phyloP scores from a whole-genome alignment of 2,329 filamentous ascomycete species.

The Ophiosphaerella korrae region DNA sequence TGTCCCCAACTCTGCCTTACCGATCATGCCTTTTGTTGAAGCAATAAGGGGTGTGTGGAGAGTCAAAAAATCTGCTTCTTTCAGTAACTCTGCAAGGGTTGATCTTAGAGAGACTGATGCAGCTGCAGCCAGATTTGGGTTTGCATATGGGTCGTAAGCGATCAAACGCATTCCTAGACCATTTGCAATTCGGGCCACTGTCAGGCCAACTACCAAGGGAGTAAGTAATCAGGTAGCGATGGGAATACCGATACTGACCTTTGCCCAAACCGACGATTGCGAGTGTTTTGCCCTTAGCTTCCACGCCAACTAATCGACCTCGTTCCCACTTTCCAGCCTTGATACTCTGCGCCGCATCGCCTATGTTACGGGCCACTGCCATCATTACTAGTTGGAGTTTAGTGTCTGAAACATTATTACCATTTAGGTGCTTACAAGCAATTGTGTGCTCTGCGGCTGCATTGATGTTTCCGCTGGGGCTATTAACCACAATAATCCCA shows the following conservation, averaged over 20 bases:
- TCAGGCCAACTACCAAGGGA: constrained; percentile 65
- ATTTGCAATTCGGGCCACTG: constrained; percentile 78
- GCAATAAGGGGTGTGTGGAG: constrained; percentile 82
- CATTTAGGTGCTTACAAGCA: constrained; percentile 45
- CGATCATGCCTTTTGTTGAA: constrained; percentile 75
- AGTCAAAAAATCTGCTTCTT: constrained; percentile 74
- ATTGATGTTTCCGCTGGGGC: constrained; percentile 77
- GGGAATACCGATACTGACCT: constrained; percentile 48
- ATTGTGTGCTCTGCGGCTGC: constrained; percentile 81
- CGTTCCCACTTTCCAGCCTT: constrained; percentile 78
- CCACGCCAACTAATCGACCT: constrained; percentile 73
- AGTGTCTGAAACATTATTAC: constrained; percentile 14
- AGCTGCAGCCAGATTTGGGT: constrained; percentile 69
- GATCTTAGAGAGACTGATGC: constrained; percentile 69
- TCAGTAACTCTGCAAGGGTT: constrained; percentile 65
- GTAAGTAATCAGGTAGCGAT: not conserved
- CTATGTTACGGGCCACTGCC: constrained; percentile 74
- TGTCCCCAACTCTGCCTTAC: constrained; percentile 65
- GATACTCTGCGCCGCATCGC: constrained; percentile 69
- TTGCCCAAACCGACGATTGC: constrained; percentile 82
- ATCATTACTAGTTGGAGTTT: constrained; percentile 62
- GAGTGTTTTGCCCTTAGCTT: constrained; percentile 77
- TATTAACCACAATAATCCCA: constrained; percentile 82
- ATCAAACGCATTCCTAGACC: constrained; percentile 77
- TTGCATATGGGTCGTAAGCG: constrained; percentile 79